phyloP scores from a whole-genome alignment of 345 rosid genomes.

The Ceriops zippeliana region DNA sequence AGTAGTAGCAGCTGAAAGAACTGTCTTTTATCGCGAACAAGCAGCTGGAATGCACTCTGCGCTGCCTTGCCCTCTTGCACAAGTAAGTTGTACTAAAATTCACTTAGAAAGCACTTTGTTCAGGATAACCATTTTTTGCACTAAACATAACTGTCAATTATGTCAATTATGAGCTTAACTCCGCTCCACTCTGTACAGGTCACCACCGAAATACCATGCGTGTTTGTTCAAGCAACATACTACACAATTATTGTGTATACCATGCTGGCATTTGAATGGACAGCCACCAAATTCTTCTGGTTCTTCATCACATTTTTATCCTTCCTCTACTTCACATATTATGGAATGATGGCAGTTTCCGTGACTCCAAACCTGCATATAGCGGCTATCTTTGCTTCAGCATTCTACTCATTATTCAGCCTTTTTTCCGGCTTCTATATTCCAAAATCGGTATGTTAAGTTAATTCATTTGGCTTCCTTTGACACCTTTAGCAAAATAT shows the following conservation, averaged over 20 bases:
- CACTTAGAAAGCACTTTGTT: too few relatives aligned
- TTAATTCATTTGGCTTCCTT: background rate
- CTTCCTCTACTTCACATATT: slow-evolving; percentile 90
- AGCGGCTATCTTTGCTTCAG: slow-evolving; percentile 67
- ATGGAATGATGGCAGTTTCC: slow-evolving; percentile 91
- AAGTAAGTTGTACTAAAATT: slow-evolving; percentile 27
- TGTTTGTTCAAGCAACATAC: slow-evolving; percentile 55
- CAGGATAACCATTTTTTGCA: too few relatives aligned
- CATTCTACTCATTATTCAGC: slow-evolving; percentile 72
- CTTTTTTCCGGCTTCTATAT: slow-evolving; percentile 85
- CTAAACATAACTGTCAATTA: too few relatives aligned
- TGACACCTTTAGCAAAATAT: background rate
- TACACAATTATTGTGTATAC: slow-evolving; percentile 64
- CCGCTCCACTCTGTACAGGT: slow-evolving; percentile 43
- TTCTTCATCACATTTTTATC: slow-evolving; percentile 77
- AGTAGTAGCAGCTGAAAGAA: slow-evolving; percentile 51
- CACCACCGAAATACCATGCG: slow-evolving; percentile 59
- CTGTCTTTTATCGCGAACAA: slow-evolving; percentile 57
- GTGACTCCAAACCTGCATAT: slow-evolving; percentile 79
- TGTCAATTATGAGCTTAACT: too few relatives aligned
- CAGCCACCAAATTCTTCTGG: slow-evolving; percentile 67
- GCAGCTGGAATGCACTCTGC: slow-evolving; percentile 55
- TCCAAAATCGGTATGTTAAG: slow-evolving; percentile 60
- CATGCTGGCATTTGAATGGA: slow-evolving; percentile 81
- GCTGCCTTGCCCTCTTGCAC: slow-evolving; percentile 52